These are phyloP conservation scores for Aureobasidium vineae DNA, from an alignment of 2,329 filamentous ascomycete genomes.

Conservation along the genomic window DNA sequence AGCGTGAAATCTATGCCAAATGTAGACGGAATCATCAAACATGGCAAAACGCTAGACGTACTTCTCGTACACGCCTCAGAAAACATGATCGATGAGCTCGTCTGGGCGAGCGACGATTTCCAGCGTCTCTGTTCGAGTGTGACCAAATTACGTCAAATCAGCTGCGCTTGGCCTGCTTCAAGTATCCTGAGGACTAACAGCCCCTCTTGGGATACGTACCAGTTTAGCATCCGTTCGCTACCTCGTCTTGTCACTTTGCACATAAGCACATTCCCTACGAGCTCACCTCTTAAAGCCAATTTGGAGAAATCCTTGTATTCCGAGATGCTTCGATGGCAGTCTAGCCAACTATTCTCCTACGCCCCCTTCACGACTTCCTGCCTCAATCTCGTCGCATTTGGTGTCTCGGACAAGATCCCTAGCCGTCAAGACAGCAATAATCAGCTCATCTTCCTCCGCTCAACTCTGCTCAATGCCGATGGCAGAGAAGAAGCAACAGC, in stretches of 20 bases:
- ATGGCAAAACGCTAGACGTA: conserved; percentile 47
- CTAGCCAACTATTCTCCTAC: not conserved
- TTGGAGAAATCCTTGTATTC: conserved; percentile 31
- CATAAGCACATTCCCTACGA: conserved; percentile 51
- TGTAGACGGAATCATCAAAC: conserved; percentile 46
- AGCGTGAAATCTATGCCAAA: conserved; percentile 45
- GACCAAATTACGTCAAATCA: conserved; percentile 46
- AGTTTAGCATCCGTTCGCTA: conserved; percentile 34
- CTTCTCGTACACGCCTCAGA: conserved; percentile 47
- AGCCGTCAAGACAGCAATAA: conserved; percentile 49
- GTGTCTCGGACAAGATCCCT: conserved; percentile 48
- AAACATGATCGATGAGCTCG: conserved; percentile 40
- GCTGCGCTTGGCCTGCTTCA: conserved; percentile 48
- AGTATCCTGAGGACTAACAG: conserved; percentile 41
- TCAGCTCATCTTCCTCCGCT: conserved; percentile 49
- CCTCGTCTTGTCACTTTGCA: conserved; percentile 47
- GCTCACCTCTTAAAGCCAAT: conserved; percentile 39
- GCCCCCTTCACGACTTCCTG: conserved; percentile 29
- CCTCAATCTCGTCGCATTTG: conserved; percentile 49
- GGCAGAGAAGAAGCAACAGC: conserved; percentile 44
- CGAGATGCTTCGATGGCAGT: conserved; percentile 7
- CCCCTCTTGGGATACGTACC: conserved; percentile 13
- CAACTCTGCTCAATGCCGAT: conserved; percentile 44
- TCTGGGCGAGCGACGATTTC: conserved; percentile 47
- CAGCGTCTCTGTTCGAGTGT: conserved; percentile 49